Conservation (phyloP, 768 basidiomycete species). For the Leucosporidium yakuticum region DNA sequence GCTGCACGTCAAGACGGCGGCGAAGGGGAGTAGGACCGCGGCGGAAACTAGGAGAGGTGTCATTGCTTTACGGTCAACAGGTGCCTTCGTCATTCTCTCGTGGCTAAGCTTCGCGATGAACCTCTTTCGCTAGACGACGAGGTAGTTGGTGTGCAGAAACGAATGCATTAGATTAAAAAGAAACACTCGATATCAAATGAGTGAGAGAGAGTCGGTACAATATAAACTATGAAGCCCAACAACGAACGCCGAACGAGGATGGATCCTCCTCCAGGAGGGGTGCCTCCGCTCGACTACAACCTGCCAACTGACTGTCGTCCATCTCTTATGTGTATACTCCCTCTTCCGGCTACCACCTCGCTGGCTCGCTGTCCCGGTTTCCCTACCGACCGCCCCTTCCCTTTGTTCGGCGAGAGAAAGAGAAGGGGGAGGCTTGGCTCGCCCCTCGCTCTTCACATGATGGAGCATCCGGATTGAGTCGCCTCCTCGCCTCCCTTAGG, state of each 20-base stretch:
- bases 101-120: neutral
- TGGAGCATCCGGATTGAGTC: neutral
- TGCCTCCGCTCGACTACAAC: neutral
- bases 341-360: neutral
- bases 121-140: neutral
- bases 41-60: neutral
- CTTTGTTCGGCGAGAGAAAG: neutral
- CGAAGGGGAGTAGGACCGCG: neutral
- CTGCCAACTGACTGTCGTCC: neutral
- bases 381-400: neutral
- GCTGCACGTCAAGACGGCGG: no score
- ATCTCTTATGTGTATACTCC: neutral
- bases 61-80: neutral
- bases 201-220: neutral
- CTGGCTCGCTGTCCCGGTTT: neutral
- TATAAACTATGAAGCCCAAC: neutral
- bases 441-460: no score
- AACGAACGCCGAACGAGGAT: neutral
- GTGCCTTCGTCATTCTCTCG: neutral
- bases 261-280: no score
- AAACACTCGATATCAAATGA: neutral
- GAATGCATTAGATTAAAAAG: no score
- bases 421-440: neutral
- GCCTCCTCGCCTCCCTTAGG: slow-evolving; percentile 15
- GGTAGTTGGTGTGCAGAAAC: no score